Base-by-base conservation (phyloP, 2,329 filamentous ascomycete genomes). In the Aspergillus pseudonomiae region DNA sequence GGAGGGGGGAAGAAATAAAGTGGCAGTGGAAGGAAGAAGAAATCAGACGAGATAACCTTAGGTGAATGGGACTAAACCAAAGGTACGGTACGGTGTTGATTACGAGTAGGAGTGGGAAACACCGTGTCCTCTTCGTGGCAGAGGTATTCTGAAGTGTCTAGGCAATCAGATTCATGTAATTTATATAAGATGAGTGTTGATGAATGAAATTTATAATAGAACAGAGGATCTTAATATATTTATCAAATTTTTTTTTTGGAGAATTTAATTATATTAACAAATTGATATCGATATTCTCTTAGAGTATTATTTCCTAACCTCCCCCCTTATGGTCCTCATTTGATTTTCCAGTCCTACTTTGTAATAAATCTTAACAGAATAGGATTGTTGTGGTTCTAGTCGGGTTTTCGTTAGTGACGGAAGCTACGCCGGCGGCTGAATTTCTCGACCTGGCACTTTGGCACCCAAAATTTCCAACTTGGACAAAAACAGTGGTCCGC, bases 381-480 rank as follows among this genome's bases (percentile, higher is more conserved):
- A 36, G 52, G n/a, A 55, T 55, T 39, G 52, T 55, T 39, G 46
- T 55, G 14, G 41, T 61, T 46, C 53, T 41, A 34, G 43, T 41
- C 21, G 21, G 39, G 48, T 56, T 63, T 62, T 65, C 57, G 55
- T 67, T 70, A 74, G 74, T 77, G 75, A 77, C 75, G 67, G 69
- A 75, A 69, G 73, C 76, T 77, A 78, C 76, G 75, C 76, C 68
- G 72, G 67, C 70, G 71, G 70, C 72, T 70, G 74, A 72, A 76
- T 68, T 73, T 74, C 73, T 71, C 69, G 70, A 71, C 70, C 73
- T 72, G 74, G 74, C 75, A 71, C 68, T 70, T 63, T 63, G 66
- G 64, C 72, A 70, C 70, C 74, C 75, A 73, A 77, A 77, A 76
- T 72, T 72, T 72, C 72, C 70, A 67, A 63, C 65, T 58, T 62